Evolutionary conservation across 164 flowering plant genomes (phyloP), one percentile per base, ranked within the genome.

Genomic region (Chimonanthus praecox): DNA sequence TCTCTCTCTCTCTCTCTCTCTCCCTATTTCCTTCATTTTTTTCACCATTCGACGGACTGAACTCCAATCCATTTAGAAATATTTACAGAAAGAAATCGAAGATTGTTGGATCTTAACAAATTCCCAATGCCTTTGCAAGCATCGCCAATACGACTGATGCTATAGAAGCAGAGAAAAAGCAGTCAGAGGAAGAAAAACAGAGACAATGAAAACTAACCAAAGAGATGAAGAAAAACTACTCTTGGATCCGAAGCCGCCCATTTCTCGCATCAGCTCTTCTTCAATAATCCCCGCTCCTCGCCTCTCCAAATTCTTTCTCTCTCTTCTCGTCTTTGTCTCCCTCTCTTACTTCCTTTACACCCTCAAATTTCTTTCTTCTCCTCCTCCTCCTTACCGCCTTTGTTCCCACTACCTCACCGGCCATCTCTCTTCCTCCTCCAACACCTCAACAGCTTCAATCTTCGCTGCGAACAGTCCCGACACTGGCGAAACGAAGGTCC

Each of bases 301-400:
- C 62, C 68, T 82, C 11, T 60, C 84, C 0, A 74, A 67, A 0
- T 64, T 47, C 43, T 16, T 80, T 71, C 69, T 72, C 20, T 88
- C 83, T 78, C 82, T 89, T 21, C 84, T 92, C 82, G 77, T 90
- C 71, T 80, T 85, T 77, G 81, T 89, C 71, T 87, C 91, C 20
- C 77, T 84, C 70, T 85, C 96, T 20, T 94, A 90, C 72, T 71
- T 89, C 18, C 80, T 88, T 68, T 92, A 90, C 87, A 87, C 97
- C 1, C 73, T 90, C 50, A 91, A 86, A 78, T 86, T 91, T 69
- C 78, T 90, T 71, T 3, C 76, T 49, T 78, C 70, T 15, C 61
- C 78, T 18, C 61, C 78, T 18, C n/a, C 73, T 49, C 20, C 71
- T 9, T n/a, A 18, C 44, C 44, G 7, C 11, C 6, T 2, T 21